Base-by-base conservation (phyloP, 176 grass and related monocot species). In the Otatea glauca region DNA sequence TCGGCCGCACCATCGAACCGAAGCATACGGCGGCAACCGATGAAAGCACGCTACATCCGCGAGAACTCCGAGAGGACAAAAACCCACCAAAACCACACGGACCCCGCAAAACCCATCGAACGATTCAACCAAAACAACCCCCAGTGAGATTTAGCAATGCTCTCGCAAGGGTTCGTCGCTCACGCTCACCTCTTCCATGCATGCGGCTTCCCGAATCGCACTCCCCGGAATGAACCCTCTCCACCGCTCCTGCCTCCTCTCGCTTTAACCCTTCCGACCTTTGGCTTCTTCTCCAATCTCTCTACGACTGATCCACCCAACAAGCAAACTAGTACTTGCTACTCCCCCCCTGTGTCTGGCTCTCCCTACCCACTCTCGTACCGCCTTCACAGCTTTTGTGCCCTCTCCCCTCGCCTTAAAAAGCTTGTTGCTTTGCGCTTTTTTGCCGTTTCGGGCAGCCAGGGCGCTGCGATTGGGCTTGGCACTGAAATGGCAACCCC, bases 121-220 rank as follows among this genome's bases (percentile, higher is more conserved):
- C 4, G 0, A 21, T 37, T 50, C 25, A 50, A 32, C 12, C 5
- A 29, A 27, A 75, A n/a, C 4, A 24, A 43, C 3, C 54, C 20
- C 29, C 1, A n/a, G 72, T 56, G 5, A n/a, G n/a, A 14, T 50
- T 3, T 15, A 29, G 25, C 68, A 73, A 73, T 64, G 58, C 20
- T n/a, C 39, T 34, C 16, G 5, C 50, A 53, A 53, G 16, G 16
- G 34, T 7, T n/a, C n/a, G n/a, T n/a, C n/a, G n/a, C n/a, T n/a
- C n/a, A 9, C 23, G 27, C 83, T 85, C 83, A 85, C 83, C 74
- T 85, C 83, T 44, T 64, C 83, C 64, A 85, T 85, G 83, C 64
- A 77, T 77, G 83, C 17, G 50, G 25, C 44, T 25, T 47, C 43
- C 24, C 21, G 10, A 1, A 39, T 48, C 43, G 15, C 6, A 25